phyloP scores from a whole-genome alignment of 1,284 basidiomycete species.

The Lentinula novae-zelandiae region DNA sequence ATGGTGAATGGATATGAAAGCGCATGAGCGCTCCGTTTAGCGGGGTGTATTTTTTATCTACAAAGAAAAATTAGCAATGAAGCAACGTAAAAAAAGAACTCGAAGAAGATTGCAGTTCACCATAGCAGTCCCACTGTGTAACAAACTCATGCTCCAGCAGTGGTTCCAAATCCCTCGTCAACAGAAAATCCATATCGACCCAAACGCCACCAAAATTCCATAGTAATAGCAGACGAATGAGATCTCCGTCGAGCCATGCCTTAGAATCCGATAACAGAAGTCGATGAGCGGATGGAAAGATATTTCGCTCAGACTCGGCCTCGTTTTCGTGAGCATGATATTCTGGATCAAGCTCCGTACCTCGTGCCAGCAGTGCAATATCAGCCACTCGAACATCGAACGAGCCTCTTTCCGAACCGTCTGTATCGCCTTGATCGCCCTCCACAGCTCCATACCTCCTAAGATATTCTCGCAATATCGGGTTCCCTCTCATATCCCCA shows the following conservation, averaged over 20 bases:
- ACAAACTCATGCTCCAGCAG: constrained; percentile 91
- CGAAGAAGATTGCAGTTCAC: constrained; percentile 38
- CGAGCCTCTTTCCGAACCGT: constrained; percentile 20
- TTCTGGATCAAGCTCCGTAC: constrained; percentile 69
- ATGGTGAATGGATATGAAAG: constrained; percentile 84
- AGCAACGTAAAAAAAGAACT: not conserved
- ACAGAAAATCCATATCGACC: constrained; percentile 93
- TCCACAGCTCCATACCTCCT: constrained; percentile 50
- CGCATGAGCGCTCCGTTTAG: constrained; percentile 94
- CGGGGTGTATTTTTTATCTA: constrained; percentile 83
- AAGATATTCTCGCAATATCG: constrained; percentile 61
- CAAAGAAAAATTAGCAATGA: not conserved
- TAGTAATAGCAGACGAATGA: constrained; percentile 80
- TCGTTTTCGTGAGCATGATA: constrained; percentile 34
- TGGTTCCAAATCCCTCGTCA: constrained; percentile 80
- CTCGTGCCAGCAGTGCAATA: constrained; percentile 61
- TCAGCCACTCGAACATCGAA: constrained; percentile 71
- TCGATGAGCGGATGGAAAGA: not conserved
- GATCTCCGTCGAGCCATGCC: constrained; percentile 93
- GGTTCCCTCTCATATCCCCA: constrained; percentile 61
- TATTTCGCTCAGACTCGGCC: constrained; percentile 17
- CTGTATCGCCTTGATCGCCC: not conserved
- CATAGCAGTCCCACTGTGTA: constrained; percentile 95
- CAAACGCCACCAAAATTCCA: constrained; percentile 90
- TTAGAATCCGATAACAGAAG: constrained; percentile 53